Evolutionary conservation across 176 grass and related monocot genomes (phyloP), one percentile per base, ranked within the genome.

Genomic region (Carex parvula): DNA sequence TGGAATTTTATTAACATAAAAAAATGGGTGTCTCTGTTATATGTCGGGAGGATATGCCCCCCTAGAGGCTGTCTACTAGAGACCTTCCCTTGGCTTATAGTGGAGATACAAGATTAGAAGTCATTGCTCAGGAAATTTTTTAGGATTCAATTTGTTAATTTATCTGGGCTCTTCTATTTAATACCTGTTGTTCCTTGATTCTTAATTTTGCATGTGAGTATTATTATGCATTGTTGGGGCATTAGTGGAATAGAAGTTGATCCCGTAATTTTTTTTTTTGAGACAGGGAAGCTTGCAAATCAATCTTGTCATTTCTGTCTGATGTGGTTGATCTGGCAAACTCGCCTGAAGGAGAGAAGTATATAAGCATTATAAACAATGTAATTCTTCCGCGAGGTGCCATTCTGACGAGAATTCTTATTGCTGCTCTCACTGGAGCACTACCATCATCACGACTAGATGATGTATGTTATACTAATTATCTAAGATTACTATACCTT

Each of bases 271-370:
- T 32, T 39, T 56, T 33, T n/a, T n/a, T n/a, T 56, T 54, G 22
- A 30, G 52, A 81, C 85, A 95, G 96, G 86, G 96, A 99, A 82
- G 96, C 96, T 60, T 95, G 93, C 85, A 99, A 95, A 89, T 99
- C 93, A 12, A 94, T 99, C 87, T 88, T 99, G 66, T 89, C 85
- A 56, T 99, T 95, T 90, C 70, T 99, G 26, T 94, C 93, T 75
- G 96, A 99, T 20, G 75, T 91, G 48, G 84, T 94, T 89, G 91
- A 99, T 87, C 88, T 99, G 88, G 86, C 89, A 52, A 99, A 95
- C 79, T 95, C 88, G 60, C 37, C 93, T 3, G 89, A 88, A 9
- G 92, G 92, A 39, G 81, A 80, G 21, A 90, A 89, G 65, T 99
- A 95, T 57, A 88, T 80, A 59, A 80, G 85, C 78, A 72, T 88